Evolutionary conservation across 768 basidiomycete genomes (phyloP), one percentile per base, ranked within the genome.

Genomic region (Artomyces pyxidatus): DNA sequence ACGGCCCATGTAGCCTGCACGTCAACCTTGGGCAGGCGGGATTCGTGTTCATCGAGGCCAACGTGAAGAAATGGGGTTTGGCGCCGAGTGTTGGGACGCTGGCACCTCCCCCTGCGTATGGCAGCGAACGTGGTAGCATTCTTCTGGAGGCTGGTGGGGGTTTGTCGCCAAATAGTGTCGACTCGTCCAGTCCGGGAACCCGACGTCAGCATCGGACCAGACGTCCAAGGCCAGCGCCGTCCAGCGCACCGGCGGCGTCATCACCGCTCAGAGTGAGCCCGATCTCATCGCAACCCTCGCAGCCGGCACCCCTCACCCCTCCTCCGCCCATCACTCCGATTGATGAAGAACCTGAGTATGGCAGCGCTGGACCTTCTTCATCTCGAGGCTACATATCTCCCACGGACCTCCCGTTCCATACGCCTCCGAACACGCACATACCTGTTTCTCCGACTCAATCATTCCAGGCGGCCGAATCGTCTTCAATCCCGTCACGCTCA

Each of bases 31-130:
- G 96, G 7, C 96, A 98, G 68, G 85, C 90, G 4, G 96, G 96
- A 4, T 99, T 99, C 63, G 96, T 98, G 32, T 98, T 96, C 59
- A 97, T 99, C 60, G 96, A 99, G 69, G 96, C 96, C 28, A 97
- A 99, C 62, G 96, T 99, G 54, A 99, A 99, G 77, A 98, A 97
- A 65, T 99, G 96, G 96, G 96, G 96, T 16, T 68, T 98, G 27
- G 96, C 96, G 28, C 96, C 96, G 7, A 96, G 93, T 63, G 85
- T 94, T 12, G 96, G 96, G 41, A 98, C 96, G 0, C 76, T 98
- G 9, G 95, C 95, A 1, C 96, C 96, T 14, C 96, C 96, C 25
- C 96, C 96, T 5, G 94, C 96, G 0, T 98, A 98, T 66, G 96
- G 96, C 16, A 92, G 88, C 59, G 96, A 99, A 65, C 78, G 93